A percentile compares a stretch with the other conserved stretches of the same genome.
These are phyloP conservation scores for Erysimum pusillum DNA, from an alignment of 441 rosid genomes.

Conservation along the genomic window DNA sequence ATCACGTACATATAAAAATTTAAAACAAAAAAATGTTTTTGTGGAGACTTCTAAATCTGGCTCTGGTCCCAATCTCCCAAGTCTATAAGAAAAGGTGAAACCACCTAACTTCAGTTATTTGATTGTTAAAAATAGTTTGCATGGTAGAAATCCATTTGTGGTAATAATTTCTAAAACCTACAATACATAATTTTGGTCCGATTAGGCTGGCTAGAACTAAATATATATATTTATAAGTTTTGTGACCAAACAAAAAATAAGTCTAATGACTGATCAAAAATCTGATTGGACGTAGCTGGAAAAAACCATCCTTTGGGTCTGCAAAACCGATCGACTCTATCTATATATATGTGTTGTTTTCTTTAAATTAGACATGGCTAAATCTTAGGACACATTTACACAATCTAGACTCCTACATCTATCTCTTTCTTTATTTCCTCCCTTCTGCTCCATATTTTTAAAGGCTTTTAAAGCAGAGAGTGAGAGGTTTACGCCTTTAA, in stretches of 20 bases:
- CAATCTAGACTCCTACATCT: conserved; percentile 16
- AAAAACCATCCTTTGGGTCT: background rate
- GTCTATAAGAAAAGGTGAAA: background rate
- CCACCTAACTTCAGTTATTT: conserved; percentile 2
- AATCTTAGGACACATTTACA: background rate
- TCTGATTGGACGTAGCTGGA: conserved; percentile 11
- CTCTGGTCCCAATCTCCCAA: conserved; percentile 5
- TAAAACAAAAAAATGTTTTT: background rate
- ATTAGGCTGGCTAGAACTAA: background rate
- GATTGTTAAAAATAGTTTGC: background rate
- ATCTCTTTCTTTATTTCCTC: conserved; percentile 25
- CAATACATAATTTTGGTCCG: background rate
- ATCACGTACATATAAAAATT: background rate
- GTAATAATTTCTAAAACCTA: conserved; percentile 3
- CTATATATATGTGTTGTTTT: background rate
- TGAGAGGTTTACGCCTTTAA: conserved; percentile 22
- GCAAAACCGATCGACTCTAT: conserved; percentile 20
- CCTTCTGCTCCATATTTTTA: conserved; percentile 21
- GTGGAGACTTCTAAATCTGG: background rate
- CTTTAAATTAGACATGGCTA: background rate
- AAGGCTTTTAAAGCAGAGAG: conserved; percentile 29
- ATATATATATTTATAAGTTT: background rate
- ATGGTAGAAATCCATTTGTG: conserved; percentile 1
- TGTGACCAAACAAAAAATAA: background rate
- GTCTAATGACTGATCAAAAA: background rate